phyloP scores from a whole-genome alignment of 768 basidiomycete genomes.

The Kondoa subrosea region DNA sequence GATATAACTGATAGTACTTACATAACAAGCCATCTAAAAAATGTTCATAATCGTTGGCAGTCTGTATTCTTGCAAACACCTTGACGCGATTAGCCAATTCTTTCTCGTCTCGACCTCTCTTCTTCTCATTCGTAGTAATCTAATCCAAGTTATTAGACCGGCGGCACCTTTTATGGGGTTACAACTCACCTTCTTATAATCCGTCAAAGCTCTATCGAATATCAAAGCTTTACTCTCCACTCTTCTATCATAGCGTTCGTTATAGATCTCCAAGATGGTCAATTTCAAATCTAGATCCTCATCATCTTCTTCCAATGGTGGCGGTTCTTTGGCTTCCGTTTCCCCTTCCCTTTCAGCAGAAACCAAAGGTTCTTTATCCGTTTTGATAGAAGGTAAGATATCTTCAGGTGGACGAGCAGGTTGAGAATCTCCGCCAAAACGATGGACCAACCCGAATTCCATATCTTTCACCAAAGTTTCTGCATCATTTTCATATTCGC shows the following conservation, averaged over 20 bases:
- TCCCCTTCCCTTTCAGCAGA: slow-evolving; percentile 39
- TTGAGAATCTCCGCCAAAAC: slow-evolving; percentile 64
- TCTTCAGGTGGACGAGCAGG: slow-evolving; percentile 28
- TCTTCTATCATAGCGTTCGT: slow-evolving; percentile 68
- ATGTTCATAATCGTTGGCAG: slow-evolving; percentile 73
- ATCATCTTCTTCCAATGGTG: slow-evolving; percentile 55
- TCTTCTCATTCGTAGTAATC: slow-evolving; percentile 85
- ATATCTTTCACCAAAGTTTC: slow-evolving; percentile 89
- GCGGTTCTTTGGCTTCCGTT: slow-evolving; percentile 58
- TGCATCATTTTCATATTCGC: slow-evolving; percentile 91
- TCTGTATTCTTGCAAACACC: slow-evolving; percentile 78
- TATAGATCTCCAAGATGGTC: slow-evolving; percentile 75
- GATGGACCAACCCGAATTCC: slow-evolving; percentile 76
- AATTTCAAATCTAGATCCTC: slow-evolving; percentile 78
- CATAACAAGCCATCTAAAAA: slow-evolving; percentile 79
- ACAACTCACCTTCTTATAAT: slow-evolving; percentile 65
- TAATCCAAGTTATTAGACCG: slow-evolving; percentile 31
- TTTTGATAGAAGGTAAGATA: slow-evolving; percentile 32
- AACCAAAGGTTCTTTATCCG: slow-evolving; percentile 41
- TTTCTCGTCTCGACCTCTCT: slow-evolving; percentile 72
- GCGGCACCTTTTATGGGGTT: not conserved
- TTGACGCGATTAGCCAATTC: slow-evolving; percentile 77
- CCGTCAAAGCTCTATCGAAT: slow-evolving; percentile 75
- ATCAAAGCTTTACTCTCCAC: slow-evolving; percentile 71
- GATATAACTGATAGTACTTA: slow-evolving; percentile 34